Conservation (phyloP, 1,139 yeast genomes). For the Wickerhamiella pararugosa region DNA sequence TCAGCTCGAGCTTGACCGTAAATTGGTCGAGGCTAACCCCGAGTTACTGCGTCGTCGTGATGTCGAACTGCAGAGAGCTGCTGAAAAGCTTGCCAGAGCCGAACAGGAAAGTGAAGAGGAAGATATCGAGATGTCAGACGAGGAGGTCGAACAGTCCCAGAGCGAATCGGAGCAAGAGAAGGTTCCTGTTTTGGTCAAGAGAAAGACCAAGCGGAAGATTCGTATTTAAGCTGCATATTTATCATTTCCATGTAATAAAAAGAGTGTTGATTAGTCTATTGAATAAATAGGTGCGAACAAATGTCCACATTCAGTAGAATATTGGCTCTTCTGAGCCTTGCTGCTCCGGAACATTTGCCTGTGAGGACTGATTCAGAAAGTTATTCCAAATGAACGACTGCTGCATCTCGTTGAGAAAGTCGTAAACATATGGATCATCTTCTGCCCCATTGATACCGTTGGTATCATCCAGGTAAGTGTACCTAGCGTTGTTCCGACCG, state of each 20-base stretch:
- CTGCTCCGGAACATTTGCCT: background rate
- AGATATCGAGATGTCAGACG: constrained; percentile 30
- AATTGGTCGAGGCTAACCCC: constrained; percentile 76
- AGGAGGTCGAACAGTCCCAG: constrained; percentile 29
- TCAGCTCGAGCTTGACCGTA: constrained; percentile 72
- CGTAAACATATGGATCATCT: constrained; percentile 6
- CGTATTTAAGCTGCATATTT: constrained; percentile 12
- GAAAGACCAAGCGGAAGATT: constrained; percentile 27
- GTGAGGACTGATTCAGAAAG: constrained; percentile 4
- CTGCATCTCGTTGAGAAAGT: constrained; percentile 10
- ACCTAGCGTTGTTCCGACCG: too few relatives aligned
- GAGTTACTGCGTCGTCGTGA: constrained; percentile 84
- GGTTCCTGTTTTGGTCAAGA: constrained; percentile 66
- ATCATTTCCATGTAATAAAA: background rate
- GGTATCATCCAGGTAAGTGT: background rate
- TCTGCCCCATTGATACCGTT: background rate
- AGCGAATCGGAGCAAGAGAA: constrained; percentile 30
- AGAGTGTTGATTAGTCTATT: background rate
- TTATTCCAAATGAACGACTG: constrained; percentile 11
- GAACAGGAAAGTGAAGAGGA: constrained; percentile 38
- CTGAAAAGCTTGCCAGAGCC: constrained; percentile 43
- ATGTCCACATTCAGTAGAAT: background rate
- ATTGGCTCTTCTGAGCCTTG: background rate
- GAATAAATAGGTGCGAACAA: background rate
- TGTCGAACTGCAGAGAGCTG: constrained; percentile 72